These are phyloP conservation scores for Colletotrichum tofieldiae DNA, from an alignment of 2,329 filamentous ascomycete genomes.

Conservation along the genomic window DNA sequence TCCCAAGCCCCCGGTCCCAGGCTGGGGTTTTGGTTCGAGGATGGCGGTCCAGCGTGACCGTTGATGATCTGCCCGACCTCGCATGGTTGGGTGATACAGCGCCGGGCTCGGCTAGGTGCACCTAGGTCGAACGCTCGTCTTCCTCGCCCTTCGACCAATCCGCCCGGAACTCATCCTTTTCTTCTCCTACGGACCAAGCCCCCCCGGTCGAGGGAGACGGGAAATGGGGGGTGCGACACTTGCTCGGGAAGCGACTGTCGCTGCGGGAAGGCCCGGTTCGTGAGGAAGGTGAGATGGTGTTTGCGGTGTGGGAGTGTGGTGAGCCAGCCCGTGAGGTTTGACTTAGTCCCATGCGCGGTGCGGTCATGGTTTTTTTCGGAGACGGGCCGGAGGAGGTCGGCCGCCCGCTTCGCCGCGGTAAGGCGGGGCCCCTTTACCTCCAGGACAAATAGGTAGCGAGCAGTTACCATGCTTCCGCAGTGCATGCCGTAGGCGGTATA, in stretches of 20 bases:
- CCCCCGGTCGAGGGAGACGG: conserved; percentile 4
- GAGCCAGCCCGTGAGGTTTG: conserved; percentile 12
- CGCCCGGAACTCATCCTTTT: background rate
- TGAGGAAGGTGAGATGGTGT: conserved; percentile 1
- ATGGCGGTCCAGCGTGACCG: conserved; percentile 27
- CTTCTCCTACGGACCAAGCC: conserved; percentile 17
- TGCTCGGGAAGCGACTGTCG: conserved; percentile 30
- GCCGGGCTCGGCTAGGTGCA: conserved; percentile 25
- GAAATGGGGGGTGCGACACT: background rate
- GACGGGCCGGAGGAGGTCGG: conserved; percentile 36
- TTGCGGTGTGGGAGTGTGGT: conserved; percentile 13
- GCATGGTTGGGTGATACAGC: conserved; percentile 32
- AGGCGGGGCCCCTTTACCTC: conserved; percentile 14
- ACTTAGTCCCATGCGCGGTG: conserved; percentile 29
- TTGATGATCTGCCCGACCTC: conserved; percentile 29
- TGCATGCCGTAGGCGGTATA: conserved; percentile 21
- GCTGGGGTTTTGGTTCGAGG: conserved; percentile 11
- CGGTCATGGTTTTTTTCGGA: conserved; percentile 33
- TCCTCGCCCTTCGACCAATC: conserved; percentile 17
- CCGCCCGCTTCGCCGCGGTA: conserved; percentile 10
- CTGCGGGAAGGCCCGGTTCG: conserved; percentile 37
- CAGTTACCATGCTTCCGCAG: conserved; percentile 7
- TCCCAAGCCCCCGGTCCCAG: conserved; percentile 30
- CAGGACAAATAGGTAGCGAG: background rate
- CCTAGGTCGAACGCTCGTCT: conserved; percentile 1